Evolutionary conservation across 495 filamentous ascomycete genomes (phyloP).

Genomic region (Xylaria intraflava): DNA sequence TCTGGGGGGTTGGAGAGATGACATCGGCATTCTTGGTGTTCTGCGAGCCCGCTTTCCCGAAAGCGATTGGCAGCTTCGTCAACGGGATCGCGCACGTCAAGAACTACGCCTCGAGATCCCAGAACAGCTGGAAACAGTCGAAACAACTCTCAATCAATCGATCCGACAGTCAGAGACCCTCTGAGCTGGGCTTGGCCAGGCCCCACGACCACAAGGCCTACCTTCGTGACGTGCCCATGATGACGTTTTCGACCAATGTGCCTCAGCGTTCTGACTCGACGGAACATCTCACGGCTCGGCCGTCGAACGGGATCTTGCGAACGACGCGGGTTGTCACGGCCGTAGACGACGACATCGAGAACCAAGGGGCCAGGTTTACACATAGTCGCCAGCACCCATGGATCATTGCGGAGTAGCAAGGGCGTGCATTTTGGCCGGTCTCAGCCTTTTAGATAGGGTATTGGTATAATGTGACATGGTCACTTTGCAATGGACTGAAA

Average conservation of each 20-base stretch:
- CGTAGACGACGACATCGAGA: constrained; percentile 17
- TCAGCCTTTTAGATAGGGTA: too few relatives aligned
- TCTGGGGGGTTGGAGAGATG: constrained; percentile 29
- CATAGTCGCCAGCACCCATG: constrained; percentile 21
- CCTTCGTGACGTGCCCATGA: constrained; percentile 14
- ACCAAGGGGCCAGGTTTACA: background rate
- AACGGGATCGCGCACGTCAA: constrained; percentile 14
- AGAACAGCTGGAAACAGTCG: constrained; percentile 16
- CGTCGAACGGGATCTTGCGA: constrained; percentile 15
- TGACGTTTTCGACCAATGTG: constrained; percentile 9
- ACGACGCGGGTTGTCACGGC: constrained; percentile 19
- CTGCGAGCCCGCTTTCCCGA: constrained; percentile 21
- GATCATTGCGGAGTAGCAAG: too few relatives aligned
- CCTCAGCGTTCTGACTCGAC: too few relatives aligned
- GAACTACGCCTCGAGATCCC: constrained; percentile 6
- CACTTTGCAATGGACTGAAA: too few relatives aligned
- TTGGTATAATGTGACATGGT: too few relatives aligned
- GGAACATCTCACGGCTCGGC: constrained; percentile 15
- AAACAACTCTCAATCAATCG: constrained; percentile 9
- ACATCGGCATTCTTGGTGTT: constrained; percentile 29
- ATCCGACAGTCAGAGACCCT: background rate
- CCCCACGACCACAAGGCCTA: constrained; percentile 15
- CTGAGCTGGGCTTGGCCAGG: constrained; percentile 8
- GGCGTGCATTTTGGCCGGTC: too few relatives aligned
- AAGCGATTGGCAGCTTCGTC: too few relatives aligned